A percentile compares a stretch with the other conserved stretches of the same genome.
Evolutionary conservation across 139 green algal genomes (phyloP).

Genomic region (Volvox reticuliferus): DNA sequence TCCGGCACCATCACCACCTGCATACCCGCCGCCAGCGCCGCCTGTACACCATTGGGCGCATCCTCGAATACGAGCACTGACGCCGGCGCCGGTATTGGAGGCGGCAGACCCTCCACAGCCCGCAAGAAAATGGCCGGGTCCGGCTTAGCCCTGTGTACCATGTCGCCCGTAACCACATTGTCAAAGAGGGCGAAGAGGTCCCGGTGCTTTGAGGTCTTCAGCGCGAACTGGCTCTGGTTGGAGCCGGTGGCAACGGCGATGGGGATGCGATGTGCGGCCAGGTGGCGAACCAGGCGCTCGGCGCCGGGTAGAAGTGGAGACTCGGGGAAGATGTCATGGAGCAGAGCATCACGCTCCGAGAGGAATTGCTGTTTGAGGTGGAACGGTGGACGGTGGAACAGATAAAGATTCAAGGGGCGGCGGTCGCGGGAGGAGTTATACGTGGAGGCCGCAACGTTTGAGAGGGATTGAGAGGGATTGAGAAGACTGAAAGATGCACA

Average conservation of each 20-base stretch:
- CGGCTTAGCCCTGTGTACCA: conserved; percentile 70
- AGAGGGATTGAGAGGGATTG: too few species aligned
- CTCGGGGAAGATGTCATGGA: conserved; percentile 80
- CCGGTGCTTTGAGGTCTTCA: conserved; percentile 84
- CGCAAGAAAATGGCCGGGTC: conserved; percentile 88
- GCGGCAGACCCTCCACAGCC: conserved; percentile 64
- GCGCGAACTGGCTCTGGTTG: conserved; percentile 74
- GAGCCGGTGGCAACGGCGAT: conserved; percentile 86
- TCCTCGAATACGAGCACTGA: conserved; percentile 87
- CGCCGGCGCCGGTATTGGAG: not conserved
- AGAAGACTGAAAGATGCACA: too few species aligned
- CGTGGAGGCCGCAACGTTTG: too few species aligned
- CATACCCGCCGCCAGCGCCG: conserved; percentile 82
- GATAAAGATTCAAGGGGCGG: too few species aligned
- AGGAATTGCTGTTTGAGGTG: conserved; percentile 62
- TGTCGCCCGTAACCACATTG: conserved; percentile 75
- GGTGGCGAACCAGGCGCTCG: conserved; percentile 82
- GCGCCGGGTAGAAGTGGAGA: conserved; percentile 82
- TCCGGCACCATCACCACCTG: conserved; percentile 63
- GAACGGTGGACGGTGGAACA: too few species aligned
- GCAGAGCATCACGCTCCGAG: conserved; percentile 72
- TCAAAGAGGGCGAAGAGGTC: conserved; percentile 81
- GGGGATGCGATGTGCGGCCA: conserved; percentile 70
- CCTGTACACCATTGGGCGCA: conserved; percentile 77
- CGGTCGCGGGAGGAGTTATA: too few species aligned